phyloP scores from a whole-genome alignment of 192 early-diverging fungal species.

The Funneliformis geosporum region DNA sequence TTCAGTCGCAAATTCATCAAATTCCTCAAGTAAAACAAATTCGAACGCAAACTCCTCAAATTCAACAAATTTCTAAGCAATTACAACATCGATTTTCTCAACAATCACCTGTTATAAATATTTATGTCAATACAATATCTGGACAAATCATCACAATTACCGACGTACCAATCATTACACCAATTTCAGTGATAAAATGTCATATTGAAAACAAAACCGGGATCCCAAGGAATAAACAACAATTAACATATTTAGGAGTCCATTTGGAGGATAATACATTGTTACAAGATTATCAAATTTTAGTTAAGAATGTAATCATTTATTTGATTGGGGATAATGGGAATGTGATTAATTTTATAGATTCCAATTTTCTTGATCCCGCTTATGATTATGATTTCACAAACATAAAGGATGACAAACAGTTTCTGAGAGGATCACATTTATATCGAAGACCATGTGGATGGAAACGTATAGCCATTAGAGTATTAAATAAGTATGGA shows the following conservation, averaged over 20 bases:
- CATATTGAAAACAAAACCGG: neutral
- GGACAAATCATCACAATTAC: neutral
- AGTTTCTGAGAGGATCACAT: neutral
- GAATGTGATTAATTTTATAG: neutral
- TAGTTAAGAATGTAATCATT: neutral
- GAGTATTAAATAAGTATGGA: slow-evolving; percentile 7
- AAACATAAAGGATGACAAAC: neutral
- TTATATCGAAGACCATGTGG: slow-evolving; percentile 18
- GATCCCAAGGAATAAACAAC: neutral
- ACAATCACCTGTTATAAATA: neutral
- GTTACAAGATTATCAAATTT: neutral
- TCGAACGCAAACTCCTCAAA: neutral
- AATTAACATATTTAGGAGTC: neutral
- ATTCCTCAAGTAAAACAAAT: neutral
- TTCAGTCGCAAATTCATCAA: neutral
- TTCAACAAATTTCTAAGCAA: neutral
- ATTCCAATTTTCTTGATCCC: neutral
- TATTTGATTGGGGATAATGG: neutral
- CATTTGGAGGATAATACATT: neutral
- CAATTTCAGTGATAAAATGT: neutral
- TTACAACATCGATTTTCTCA: neutral
- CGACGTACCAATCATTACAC: neutral
- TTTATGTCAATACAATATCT: neutral
- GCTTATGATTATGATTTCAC: slow-evolving; percentile 17
- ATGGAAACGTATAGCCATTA: slow-evolving; percentile 7